phyloP scores from a whole-genome alignment of 306 rosid genomes.

The Glycine soja region DNA sequence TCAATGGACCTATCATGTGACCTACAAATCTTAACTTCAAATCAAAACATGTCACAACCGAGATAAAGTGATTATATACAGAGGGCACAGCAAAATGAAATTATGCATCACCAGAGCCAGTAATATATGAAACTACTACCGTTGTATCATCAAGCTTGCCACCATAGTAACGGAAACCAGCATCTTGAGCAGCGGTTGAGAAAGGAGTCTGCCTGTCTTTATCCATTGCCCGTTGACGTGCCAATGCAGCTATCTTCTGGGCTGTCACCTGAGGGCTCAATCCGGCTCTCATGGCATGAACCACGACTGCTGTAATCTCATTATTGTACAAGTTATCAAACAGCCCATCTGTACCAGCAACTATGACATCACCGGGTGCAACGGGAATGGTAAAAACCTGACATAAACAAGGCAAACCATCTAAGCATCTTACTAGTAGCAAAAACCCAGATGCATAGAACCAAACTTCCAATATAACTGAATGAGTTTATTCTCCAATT shows the following conservation, averaged over 20 bases:
- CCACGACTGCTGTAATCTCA: conserved; percentile 93
- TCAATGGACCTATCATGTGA: conserved; percentile 29
- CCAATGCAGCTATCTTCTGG: conserved; percentile 97
- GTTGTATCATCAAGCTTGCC: conserved; percentile 98
- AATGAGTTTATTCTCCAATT: background rate
- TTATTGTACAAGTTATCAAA: conserved; percentile 91
- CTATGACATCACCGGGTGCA: conserved; percentile 81
- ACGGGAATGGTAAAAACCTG: conserved; percentile 91
- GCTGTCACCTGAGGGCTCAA: conserved; percentile 89
- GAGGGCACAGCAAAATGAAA: conserved; percentile 8
- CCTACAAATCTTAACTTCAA: conserved; percentile 12
- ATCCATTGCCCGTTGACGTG: conserved; percentile 92
- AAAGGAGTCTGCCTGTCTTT: conserved; percentile 91
- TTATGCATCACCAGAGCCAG: conserved; percentile 49
- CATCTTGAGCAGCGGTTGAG: conserved; percentile 97
- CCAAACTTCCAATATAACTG: background rate
- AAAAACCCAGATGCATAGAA: conserved; percentile 25
- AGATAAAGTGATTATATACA: conserved; percentile 42
- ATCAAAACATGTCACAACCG: conserved; percentile 26
- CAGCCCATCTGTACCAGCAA: conserved; percentile 95
- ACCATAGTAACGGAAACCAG: conserved; percentile 89
- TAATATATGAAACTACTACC: conserved; percentile 83
- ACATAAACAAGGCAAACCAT: conserved; percentile 42
- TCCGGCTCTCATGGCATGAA: conserved; percentile 83
- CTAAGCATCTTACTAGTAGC: conserved; percentile 30